phyloP scores from a whole-genome alignment of 2,329 filamentous ascomycete genomes.

The Teratosphaeria zuluensis region DNA sequence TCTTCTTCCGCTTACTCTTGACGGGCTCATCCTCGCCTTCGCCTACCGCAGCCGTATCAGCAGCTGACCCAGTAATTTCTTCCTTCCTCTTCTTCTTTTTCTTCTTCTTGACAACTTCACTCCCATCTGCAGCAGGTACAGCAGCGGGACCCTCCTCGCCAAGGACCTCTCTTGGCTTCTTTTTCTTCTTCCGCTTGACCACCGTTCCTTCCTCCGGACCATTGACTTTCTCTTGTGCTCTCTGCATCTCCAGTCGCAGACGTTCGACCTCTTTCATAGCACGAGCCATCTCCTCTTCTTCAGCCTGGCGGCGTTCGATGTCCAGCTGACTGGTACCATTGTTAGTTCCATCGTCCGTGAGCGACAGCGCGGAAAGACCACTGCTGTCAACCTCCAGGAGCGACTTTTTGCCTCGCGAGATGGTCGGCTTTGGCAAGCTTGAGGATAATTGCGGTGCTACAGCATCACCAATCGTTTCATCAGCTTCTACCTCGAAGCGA shows the following conservation, averaged over 20 bases:
- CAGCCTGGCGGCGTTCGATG: slow-evolving; percentile 58
- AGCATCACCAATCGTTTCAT: slow-evolving; percentile 36
- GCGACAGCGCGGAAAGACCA: slow-evolving; percentile 61
- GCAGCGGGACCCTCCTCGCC: slow-evolving; percentile 7
- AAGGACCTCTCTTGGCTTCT: slow-evolving; percentile 27
- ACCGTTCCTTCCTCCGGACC: slow-evolving; percentile 61
- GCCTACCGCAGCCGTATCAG: slow-evolving; percentile 6
- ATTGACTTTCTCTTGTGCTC: slow-evolving; percentile 65
- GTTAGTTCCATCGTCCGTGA: slow-evolving; percentile 45
- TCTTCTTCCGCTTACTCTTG: slow-evolving; percentile 8
- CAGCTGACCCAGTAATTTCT: slow-evolving; percentile 2
- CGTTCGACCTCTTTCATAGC: slow-evolving; percentile 85
- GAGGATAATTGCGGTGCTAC: not conserved
- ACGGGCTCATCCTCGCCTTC: not conserved
- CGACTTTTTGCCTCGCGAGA: slow-evolving; percentile 45
- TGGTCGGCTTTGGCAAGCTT: slow-evolving; percentile 2
- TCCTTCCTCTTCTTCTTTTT: slow-evolving; percentile 31
- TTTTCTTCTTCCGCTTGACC: slow-evolving; percentile 49
- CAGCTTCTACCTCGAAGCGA: slow-evolving; percentile 37
- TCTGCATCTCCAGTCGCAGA: slow-evolving; percentile 79
- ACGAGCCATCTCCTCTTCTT: slow-evolving; percentile 80
- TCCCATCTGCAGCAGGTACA: slow-evolving; percentile 6
- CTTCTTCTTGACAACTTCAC: slow-evolving; percentile 28
- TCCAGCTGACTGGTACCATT: slow-evolving; percentile 35
- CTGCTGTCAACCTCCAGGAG: slow-evolving; percentile 83